Evolutionary conservation across 2,329 filamentous ascomycete genomes (phyloP).

Genomic region (Ceratocystis colombiana): DNA sequence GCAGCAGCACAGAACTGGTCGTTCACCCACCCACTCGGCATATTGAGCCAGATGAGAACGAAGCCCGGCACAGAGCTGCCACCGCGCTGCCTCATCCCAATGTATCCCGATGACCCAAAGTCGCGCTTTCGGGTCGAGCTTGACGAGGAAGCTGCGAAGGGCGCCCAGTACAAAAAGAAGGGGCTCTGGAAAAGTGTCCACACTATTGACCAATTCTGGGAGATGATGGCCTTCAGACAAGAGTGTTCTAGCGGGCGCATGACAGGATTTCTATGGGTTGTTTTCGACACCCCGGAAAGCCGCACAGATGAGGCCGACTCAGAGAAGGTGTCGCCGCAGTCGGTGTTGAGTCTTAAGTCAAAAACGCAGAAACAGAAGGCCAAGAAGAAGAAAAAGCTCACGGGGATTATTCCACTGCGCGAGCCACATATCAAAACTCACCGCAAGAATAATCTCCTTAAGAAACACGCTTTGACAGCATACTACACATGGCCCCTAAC

Average conservation of each 20-base stretch:
- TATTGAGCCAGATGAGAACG: conserved; percentile 51
- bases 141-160: conserved; percentile 65
- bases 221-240: conserved; percentile 93
- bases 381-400: conserved; percentile 41
- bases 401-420: conserved; percentile 53
- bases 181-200: conserved; percentile 76
- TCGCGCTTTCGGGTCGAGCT: conserved; percentile 79
- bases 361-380: conserved; percentile 31
- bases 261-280: conserved; percentile 90
- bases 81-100: conserved; percentile 74
- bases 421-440: conserved; percentile 55
- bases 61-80: conserved; percentile 51
- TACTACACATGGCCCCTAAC: conserved; percentile 57
- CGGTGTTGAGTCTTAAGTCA: not conserved
- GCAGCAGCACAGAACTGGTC: conserved; percentile 49
- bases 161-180: conserved; percentile 42
- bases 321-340: conserved; percentile 12
- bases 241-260: conserved; percentile 88
- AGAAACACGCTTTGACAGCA: conserved; percentile 43
- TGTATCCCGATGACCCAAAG: conserved; percentile 92
- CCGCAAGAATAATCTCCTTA: conserved; percentile 40
- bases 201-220: conserved; percentile 89
- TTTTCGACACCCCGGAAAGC: conserved; percentile 51
- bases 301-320: conserved; percentile 20
- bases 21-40: conserved; percentile 60